Base-by-base conservation (phyloP, 192 early-diverging fungal species). In the Podila verticillata region DNA sequence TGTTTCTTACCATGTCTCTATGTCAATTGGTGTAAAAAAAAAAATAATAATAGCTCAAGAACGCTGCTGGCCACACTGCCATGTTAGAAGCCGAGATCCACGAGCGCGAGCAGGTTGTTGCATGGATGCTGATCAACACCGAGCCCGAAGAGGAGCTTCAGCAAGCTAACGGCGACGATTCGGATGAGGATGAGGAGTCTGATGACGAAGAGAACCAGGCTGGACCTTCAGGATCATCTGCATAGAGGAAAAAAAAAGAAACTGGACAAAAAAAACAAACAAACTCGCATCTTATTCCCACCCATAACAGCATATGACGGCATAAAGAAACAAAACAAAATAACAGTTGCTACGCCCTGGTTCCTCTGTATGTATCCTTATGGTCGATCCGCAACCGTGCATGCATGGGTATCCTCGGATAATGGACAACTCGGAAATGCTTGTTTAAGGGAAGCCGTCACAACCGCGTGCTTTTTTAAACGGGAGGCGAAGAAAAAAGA, bases 111-210 rank as follows among this genome's bases (percentile, higher is more conserved):
- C 68, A 84, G 71, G 73, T 88, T 54, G 87, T 83, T 4, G 87
- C 85, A 32, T 88, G 81, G 82, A 84, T 88, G 59, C 64, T 86
- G 68, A 60, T 72, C 48, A 86, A 85, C 34, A 88, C 85, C 57
- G 85, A 84, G 44, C 75, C 80, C n/a, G 84, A 88, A 39, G 81
- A 73, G 30, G 80, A 79, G 9, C 79, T 82, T 22, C 70, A 75
- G 65, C 68, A 81, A n/a, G 73, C 56, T 31, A 66, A 68, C 29
- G 80, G 82, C 13, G 80, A 84, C 39, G 83, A 83, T 51, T 82
- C 86, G 35, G 74, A 77, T 7, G 63, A 65, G 4, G 73, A 70
- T 10, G 74, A 73, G 7, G 65, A 62, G 3, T 29, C 32, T 19
- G 39, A 66, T 9, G 70, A 72, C 0, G 68, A 71, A 8, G 73